A percentile compares a stretch with the other conserved stretches of the same genome.
These are phyloP conservation scores for Hibiscus mutabilis DNA, from an alignment of 345 rosid species.

Conservation along the genomic window DNA sequence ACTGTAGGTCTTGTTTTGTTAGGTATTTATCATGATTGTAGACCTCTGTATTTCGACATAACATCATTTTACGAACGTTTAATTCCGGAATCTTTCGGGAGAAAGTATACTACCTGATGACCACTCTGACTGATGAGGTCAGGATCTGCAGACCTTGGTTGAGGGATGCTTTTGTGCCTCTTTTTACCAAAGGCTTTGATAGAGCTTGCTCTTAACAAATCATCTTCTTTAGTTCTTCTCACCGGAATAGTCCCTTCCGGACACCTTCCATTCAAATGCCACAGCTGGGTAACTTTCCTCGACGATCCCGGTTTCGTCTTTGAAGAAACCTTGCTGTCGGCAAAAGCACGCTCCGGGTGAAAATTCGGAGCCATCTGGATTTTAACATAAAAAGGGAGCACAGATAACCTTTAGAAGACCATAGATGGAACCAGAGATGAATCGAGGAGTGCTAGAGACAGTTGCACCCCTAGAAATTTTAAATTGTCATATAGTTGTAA, in stretches of 20 bases:
- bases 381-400: not conserved
- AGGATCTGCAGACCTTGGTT: constrained; percentile 49
- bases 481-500: too few species aligned
- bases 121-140: constrained; percentile 43
- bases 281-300: constrained; percentile 33
- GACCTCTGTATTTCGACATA: too few species aligned
- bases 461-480: too few species aligned
- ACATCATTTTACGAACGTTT: too few species aligned
- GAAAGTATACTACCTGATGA: constrained; percentile 30
- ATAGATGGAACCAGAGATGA: too few species aligned
- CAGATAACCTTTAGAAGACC: too few species aligned
- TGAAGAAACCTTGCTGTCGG: constrained; percentile 5
- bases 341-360: constrained; percentile 37
- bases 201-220: constrained; percentile 54
- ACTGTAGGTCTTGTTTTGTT: too few species aligned
- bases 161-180: constrained; percentile 43
- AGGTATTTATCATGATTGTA: too few species aligned
- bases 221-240: constrained; percentile 52
- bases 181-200: constrained; percentile 52
- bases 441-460: too few species aligned
- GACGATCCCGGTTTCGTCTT: not conserved
- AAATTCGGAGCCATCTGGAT: constrained; percentile 44
- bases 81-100: too few species aligned
- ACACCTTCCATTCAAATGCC: constrained; percentile 55
- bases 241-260: constrained; percentile 58